These are phyloP conservation scores for Cercospora sp. DNA, from an alignment of 2,329 filamentous ascomycete species.

Conservation along the genomic window DNA sequence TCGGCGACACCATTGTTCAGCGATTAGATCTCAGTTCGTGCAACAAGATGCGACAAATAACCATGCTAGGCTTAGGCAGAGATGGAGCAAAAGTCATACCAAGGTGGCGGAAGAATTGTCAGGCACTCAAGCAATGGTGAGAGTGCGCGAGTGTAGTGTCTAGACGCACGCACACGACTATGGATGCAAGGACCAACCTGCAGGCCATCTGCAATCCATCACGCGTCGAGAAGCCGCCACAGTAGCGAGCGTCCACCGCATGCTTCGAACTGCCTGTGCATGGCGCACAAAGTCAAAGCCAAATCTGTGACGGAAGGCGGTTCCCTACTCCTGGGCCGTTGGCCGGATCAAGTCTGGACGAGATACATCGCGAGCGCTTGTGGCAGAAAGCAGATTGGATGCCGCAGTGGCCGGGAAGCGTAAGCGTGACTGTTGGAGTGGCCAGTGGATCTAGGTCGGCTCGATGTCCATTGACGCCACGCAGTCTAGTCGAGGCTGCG, in stretches of 20 bases:
- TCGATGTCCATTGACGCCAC: neutral
- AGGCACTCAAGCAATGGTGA: neutral
- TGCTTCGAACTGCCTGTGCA: constrained; percentile 8
- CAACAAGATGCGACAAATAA: neutral
- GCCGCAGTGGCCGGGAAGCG: neutral
- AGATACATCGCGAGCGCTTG: constrained; percentile 16
- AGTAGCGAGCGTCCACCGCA: constrained; percentile 16
- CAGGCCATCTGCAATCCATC: constrained; percentile 15
- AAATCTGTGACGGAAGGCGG: constrained; percentile 6
- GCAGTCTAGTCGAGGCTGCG: neutral
- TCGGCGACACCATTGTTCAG: neutral
- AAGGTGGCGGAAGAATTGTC: neutral
- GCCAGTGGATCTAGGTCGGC: neutral
- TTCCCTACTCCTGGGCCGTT: neutral
- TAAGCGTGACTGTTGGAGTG: neutral
- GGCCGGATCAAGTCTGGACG: neutral
- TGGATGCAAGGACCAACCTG: constrained; percentile 20
- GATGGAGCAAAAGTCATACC: neutral
- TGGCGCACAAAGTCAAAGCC: constrained; percentile 5
- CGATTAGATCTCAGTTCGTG: neutral
- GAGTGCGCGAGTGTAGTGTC: constrained; percentile 9
- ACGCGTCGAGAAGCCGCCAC: constrained; percentile 6
- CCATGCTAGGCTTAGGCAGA: neutral
- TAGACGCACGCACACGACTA: constrained; percentile 6
- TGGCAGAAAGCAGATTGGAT: constrained; percentile 14